Base-by-base conservation (phyloP, 208 protist genomes). In the Borovskyia barvae region DNA sequence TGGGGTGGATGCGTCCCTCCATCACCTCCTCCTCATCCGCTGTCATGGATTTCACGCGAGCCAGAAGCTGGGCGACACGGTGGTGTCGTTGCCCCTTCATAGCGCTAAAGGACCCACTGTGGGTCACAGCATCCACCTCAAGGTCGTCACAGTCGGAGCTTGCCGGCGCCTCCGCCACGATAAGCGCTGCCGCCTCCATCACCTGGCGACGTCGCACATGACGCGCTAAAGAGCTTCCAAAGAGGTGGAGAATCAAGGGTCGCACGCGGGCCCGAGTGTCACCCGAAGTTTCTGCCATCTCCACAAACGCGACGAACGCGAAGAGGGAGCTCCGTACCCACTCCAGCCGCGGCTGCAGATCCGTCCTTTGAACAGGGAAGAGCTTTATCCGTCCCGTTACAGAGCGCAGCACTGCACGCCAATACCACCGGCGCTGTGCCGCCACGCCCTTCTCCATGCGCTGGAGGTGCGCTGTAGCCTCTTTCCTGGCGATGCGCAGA, bases 351-450 rank as follows among this genome's bases (percentile, higher is more conserved):
- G 90, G 90, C 51, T 80, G 66, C 12, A 95, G 39, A 35, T 95
- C 90, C 22, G 72, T 77, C 25, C 41, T 43, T 36, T 75, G 64
- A 9, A 90, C 80, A 2, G 90, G 90, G 54, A 95, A 93, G 3
- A 87, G 29, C 43, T 80, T 82, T 29, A 95, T 79, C 24, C 86
- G 66, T 2, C 57, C 66, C 3, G 62, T 32, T 2, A 84, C 75
- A 20, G 86, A 88, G 19, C 75, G 72, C 26, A 91, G 57, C n/a
- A 92, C 86, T 3, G 52, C 82, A n/a, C 74, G 66, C 85, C 86
- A 95, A 72, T 93, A 95, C 87, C 90, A 95, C 24, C 86, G 73
- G 26, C 90, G 77, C 72, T 95, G 90, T 57, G 79, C 76, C 40
- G 75, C 54, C 26, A 91, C 76, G 14, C 90, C 90, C 40, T 87